Conservation (phyloP, 176 grass and related monocot species). For the Alopecurus myosuroides region DNA sequence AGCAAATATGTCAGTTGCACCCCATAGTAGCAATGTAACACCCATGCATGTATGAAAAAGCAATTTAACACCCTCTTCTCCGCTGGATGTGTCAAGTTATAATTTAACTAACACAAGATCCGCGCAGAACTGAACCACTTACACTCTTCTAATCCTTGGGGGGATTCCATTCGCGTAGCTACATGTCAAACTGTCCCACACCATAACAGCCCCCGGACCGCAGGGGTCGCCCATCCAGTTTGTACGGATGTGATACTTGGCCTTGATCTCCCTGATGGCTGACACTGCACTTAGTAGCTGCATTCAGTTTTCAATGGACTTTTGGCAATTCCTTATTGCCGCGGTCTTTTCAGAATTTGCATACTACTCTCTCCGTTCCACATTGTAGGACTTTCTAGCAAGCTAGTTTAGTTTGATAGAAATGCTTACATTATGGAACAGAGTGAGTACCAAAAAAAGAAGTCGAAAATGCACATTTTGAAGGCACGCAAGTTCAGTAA, state of each 20-base stretch:
- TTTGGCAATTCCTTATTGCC: no score
- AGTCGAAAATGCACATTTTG: no score
- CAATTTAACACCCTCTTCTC: no score
- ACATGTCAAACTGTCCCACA: constrained; percentile 58
- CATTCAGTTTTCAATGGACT: not conserved
- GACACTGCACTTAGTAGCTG: constrained; percentile 32
- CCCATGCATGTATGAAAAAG: no score
- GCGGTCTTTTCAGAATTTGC: no score
- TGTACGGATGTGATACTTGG: constrained; percentile 29
- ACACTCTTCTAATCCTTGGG: constrained; percentile 53
- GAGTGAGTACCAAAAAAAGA: no score
- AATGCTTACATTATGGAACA: no score
- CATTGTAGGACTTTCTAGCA: no score
- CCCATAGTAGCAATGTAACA: not conserved
- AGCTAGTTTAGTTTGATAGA: not conserved
- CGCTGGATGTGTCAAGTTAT: not conserved
- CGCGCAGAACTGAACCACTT: not conserved
- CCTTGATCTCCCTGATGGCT: constrained; percentile 49
- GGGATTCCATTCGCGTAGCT: constrained; percentile 35
- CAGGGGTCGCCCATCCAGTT: constrained; percentile 77
- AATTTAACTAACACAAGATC: not conserved
- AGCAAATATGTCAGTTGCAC: not conserved
- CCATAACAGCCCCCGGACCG: constrained; percentile 23
- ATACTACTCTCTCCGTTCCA: no score
- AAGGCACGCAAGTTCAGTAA: no score